Conservation (phyloP, 2,329 filamentous ascomycete species). For the Claviceps digitariae region DNA sequence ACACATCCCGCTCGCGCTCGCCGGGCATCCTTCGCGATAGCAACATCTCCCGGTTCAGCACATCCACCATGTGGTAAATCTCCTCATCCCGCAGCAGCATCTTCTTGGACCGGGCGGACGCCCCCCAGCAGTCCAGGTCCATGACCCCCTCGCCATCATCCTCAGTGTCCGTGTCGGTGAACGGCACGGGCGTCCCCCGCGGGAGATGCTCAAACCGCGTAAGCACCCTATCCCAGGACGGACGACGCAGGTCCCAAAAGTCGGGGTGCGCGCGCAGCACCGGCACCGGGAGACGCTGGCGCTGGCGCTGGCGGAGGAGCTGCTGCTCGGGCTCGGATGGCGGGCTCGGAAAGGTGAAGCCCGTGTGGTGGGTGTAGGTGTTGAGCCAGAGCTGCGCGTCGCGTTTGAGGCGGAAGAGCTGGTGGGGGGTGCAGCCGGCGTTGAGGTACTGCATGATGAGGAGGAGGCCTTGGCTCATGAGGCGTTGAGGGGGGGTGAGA, state of each 20-base stretch:
- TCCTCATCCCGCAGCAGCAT: background rate
- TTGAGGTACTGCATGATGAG: conserved; percentile 17
- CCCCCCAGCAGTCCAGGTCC: no score
- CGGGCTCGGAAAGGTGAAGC: background rate
- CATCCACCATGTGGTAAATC: background rate
- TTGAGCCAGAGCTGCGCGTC: conserved; percentile 3
- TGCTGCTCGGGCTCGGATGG: no score
- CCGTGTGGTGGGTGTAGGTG: background rate
- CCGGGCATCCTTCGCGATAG: no score
- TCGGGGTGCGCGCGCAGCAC: background rate
- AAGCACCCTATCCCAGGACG: background rate
- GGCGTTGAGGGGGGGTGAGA: background rate
- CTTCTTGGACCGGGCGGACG: background rate
- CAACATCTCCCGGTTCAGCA: background rate
- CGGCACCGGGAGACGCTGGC: background rate
- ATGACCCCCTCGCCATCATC: no score
- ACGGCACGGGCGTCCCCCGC: no score
- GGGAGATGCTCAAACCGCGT: no score
- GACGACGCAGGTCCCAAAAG: background rate
- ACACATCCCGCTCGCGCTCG: background rate
- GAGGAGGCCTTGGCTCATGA: no score
- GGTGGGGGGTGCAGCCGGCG: conserved; percentile 7
- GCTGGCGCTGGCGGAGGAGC: no score
- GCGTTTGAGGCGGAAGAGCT: background rate
- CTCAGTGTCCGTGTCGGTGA: no score